phyloP scores from a whole-genome alignment of 495 filamentous ascomycete species.

The Copromyces sp. region DNA sequence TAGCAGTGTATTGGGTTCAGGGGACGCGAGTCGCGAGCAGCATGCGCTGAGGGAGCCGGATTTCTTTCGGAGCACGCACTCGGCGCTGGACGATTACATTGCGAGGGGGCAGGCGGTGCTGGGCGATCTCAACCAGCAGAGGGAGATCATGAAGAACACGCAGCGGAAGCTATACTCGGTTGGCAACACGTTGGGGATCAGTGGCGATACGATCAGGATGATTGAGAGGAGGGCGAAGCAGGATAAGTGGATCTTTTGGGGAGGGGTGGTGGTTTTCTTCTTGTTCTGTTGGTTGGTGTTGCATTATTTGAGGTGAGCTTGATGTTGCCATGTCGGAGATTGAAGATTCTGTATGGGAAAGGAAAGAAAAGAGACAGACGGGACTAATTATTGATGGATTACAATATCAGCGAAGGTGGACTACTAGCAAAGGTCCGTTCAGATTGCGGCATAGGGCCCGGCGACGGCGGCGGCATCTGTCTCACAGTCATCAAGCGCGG shows the following conservation, averaged over 20 bases:
- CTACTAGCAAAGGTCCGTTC: not conserved
- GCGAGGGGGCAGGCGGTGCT: conserved; percentile 84
- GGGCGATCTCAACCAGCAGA: conserved; percentile 78
- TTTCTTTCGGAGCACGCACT: conserved; percentile 71
- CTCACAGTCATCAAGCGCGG: not conserved
- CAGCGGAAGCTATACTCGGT: conserved; percentile 85
- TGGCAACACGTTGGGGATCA: conserved; percentile 86
- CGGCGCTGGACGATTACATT: conserved; percentile 84
- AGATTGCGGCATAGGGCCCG: not conserved
- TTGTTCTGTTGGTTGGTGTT: conserved; percentile 83
- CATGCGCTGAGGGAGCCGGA: conserved; percentile 85
- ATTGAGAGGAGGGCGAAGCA: conserved; percentile 82
- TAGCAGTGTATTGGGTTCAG: conserved; percentile 34
- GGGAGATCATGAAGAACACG: conserved; percentile 89
- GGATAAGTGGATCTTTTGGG: conserved; percentile 98
- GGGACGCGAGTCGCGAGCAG: conserved; percentile 58
- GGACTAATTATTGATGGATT: not conserved
- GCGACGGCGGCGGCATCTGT: not conserved
- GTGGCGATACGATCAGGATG: conserved; percentile 94
- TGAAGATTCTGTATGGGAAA: not conserved
- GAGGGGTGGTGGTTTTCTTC: conserved; percentile 80
- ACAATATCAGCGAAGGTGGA: not conserved
- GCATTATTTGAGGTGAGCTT: conserved; percentile 61
- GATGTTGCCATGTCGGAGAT: not conserved
- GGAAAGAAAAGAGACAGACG: not conserved